A percentile compares a stretch with the other conserved stretches of the same genome.
Conservation (phyloP, 768 basidiomycete genomes). For the Roridomyces roridus region DNA sequence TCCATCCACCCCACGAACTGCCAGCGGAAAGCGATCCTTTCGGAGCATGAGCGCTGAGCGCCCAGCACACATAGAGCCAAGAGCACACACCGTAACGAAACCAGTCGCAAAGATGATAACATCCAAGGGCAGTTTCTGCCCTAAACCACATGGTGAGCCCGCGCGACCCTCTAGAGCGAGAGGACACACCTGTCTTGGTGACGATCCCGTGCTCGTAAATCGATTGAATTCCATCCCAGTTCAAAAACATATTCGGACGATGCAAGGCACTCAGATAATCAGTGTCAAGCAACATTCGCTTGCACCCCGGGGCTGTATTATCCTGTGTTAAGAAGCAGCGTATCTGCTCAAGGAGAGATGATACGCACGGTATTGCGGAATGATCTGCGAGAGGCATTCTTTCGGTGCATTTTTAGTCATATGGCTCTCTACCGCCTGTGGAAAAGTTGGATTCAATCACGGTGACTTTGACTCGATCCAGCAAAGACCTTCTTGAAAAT, state of each 20-base stretch:
- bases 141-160: conserved; percentile 22
- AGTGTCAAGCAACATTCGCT: conserved; percentile 56
- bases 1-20: conserved; percentile 50
- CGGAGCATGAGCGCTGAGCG: too few species aligned
- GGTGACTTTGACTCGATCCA: too few species aligned
- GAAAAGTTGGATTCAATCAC: too few species aligned
- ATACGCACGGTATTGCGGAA: too few species aligned
- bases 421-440: too few species aligned
- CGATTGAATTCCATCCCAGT: conserved; percentile 43
- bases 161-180: not conserved
- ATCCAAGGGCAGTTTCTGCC: conserved; percentile 56
- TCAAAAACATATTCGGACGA: conserved; percentile 50
- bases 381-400: too few species aligned
- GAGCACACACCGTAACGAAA: conserved; percentile 49
- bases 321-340: too few species aligned
- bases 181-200: conserved; percentile 40
- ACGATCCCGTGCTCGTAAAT: conserved; percentile 48
- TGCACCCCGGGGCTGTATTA: conserved; percentile 53
- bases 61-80: conserved; percentile 1
- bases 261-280: conserved; percentile 51
- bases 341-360: too few species aligned
- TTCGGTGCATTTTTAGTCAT: too few species aligned
- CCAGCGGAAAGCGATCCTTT: conserved; percentile 45
- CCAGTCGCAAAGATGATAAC: conserved; percentile 66
- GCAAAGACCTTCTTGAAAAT: conserved; percentile 1